Evolutionary conservation across 345 rosid species (phyloP).

Genomic region (Hypericum androsaemum): DNA sequence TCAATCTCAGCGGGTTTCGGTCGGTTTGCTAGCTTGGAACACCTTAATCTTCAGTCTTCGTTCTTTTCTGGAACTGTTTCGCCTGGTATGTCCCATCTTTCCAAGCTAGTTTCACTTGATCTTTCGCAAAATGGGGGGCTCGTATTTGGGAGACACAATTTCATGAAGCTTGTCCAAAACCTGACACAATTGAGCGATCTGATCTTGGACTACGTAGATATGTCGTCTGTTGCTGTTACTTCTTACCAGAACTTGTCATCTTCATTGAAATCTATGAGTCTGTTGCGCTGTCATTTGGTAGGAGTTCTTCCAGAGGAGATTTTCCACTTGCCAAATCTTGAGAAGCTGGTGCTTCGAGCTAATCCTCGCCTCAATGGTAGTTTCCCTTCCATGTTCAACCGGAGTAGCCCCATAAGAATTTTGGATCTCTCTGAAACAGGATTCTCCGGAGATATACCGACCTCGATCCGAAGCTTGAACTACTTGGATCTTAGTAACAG

Average conservation of each 20-base stretch:
- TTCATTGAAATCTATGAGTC: slow-evolving; percentile 7
- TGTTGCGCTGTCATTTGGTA: rapidly evolving
- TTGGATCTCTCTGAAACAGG: neutral
- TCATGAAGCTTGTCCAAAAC: slow-evolving; percentile 8
- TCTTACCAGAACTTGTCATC: slow-evolving; percentile 10
- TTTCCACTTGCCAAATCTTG: slow-evolving; percentile 4
- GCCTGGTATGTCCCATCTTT: slow-evolving; percentile 1
- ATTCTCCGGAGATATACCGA: neutral
- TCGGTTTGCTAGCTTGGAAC: slow-evolving; percentile 1
- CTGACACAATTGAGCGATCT: slow-evolving; percentile 6
- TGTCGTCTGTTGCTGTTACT: neutral
- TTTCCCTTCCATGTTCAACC: slow-evolving; percentile 7
- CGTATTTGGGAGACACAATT: neutral
- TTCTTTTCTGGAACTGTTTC: slow-evolving; percentile 3
- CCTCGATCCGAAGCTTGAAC: neutral
- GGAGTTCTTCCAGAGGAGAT: slow-evolving; percentile 12
- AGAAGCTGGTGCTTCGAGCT: too few relatives aligned
- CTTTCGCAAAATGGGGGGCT: neutral
- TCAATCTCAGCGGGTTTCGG: slow-evolving; percentile 4
- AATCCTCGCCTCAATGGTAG: neutral
- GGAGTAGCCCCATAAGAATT: neutral
- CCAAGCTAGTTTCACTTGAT: slow-evolving; percentile 16
- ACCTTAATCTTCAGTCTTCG: slow-evolving; percentile 8
- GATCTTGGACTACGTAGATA: neutral
- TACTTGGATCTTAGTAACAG: neutral